These are phyloP conservation scores for Saccharata proteae DNA, from an alignment of 2,329 filamentous ascomycete genomes.

Conservation along the genomic window DNA sequence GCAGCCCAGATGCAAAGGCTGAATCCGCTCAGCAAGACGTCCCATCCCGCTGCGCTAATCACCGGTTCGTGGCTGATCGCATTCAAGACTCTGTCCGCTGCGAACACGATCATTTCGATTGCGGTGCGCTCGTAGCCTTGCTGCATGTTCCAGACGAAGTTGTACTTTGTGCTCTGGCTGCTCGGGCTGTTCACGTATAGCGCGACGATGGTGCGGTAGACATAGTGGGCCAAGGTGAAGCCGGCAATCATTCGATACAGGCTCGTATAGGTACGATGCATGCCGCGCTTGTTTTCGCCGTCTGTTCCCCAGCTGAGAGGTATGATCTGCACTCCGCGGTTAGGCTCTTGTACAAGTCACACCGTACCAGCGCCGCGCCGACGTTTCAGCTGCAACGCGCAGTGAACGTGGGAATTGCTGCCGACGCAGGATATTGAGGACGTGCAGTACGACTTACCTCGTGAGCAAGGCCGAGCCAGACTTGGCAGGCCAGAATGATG, in stretches of 20 bases:
- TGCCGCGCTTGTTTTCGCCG: constrained; percentile 26
- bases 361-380: too few relatives aligned
- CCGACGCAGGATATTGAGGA: too few relatives aligned
- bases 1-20: constrained; percentile 48
- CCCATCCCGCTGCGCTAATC: constrained; percentile 44
- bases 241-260: constrained; percentile 18
- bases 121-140: constrained; percentile 32
- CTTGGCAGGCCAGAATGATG: too few relatives aligned
- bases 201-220: too few relatives aligned
- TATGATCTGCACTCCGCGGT: constrained; percentile 24
- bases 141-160: constrained; percentile 27
- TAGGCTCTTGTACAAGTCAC: too few relatives aligned
- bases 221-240: constrained; percentile 38
- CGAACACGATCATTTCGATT: constrained; percentile 18
- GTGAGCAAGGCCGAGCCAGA: too few relatives aligned
- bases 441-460: too few relatives aligned
- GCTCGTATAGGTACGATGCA: constrained; percentile 28
- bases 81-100: constrained; percentile 35
- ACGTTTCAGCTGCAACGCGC: too few relatives aligned
- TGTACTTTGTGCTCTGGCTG: too few relatives aligned
- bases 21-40: constrained; percentile 44
- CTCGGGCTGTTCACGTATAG: too few relatives aligned
- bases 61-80: constrained; percentile 46
- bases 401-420: too few relatives aligned
- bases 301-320: constrained; percentile 39